Evolutionary conservation across 306 rosid species (phyloP).

Genomic region (Sicyos baderoa): DNA sequence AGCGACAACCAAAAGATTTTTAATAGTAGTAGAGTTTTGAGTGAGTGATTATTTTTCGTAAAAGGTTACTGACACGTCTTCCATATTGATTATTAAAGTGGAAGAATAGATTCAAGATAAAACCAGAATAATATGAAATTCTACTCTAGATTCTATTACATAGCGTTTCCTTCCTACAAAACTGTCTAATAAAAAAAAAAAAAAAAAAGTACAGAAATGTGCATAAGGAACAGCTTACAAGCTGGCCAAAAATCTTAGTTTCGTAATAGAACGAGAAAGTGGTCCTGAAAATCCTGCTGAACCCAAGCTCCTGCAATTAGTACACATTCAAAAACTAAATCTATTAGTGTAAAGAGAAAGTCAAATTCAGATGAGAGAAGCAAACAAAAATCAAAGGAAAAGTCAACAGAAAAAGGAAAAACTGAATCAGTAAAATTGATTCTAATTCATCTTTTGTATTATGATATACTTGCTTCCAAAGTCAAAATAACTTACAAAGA

Average conservation of each 20-base stretch:
- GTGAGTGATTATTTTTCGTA: neutral
- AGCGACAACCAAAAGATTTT: neutral
- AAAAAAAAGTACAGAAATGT: neutral
- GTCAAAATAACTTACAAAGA: conserved; percentile 57
- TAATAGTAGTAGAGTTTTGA: neutral
- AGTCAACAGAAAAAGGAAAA: neutral
- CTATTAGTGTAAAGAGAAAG: conserved; percentile 7
- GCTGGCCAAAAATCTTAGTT: conserved; percentile 58
- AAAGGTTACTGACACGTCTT: neutral
- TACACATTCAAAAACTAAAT: conserved; percentile 23
- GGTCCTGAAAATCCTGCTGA: conserved; percentile 74
- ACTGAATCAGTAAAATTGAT: neutral
- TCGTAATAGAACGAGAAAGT: conserved; percentile 65
- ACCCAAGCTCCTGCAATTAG: conserved; percentile 58
- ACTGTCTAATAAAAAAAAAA: conserved; percentile 11
- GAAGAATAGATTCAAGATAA: conserved; percentile 9
- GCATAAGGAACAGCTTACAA: conserved; percentile 46
- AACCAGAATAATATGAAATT: conserved; percentile 8
- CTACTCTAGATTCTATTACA: conserved; percentile 2
- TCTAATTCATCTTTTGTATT: neutral
- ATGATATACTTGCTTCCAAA: neutral
- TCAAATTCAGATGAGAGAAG: neutral
- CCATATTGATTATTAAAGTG: neutral
- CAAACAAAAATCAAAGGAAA: neutral
- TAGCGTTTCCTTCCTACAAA: neutral